phyloP scores from a whole-genome alignment of 2,329 filamentous ascomycete genomes.

The Reticulascus tulasneorum region DNA sequence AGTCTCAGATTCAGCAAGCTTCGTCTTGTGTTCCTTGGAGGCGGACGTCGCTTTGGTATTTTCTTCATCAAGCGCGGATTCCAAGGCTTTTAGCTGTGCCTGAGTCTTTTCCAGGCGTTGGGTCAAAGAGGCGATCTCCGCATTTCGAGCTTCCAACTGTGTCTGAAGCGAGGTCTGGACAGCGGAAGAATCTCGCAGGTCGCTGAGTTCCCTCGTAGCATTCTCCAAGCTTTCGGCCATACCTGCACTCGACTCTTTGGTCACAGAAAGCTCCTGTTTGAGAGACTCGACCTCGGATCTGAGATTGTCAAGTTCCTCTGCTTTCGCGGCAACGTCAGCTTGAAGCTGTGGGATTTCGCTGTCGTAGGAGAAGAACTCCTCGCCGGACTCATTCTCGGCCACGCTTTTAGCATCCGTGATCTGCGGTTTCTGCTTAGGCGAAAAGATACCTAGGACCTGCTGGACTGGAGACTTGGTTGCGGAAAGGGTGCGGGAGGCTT shows the following conservation, averaged over 20 bases:
- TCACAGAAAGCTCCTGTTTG: conserved; percentile 65
- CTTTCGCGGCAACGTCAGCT: conserved; percentile 65
- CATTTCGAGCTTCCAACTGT: conserved; percentile 43
- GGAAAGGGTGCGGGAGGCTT: conserved; percentile 19
- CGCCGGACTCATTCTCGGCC: conserved; percentile 34
- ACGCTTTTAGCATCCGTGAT: conserved; percentile 22
- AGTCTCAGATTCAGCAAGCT: conserved; percentile 20
- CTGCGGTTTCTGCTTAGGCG: conserved; percentile 39
- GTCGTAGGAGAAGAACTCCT: conserved; percentile 91
- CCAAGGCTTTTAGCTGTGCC: conserved; percentile 39
- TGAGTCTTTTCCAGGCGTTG: conserved; percentile 42
- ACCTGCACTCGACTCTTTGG: conserved; percentile 66
- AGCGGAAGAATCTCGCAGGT: conserved; percentile 36
- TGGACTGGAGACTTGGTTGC: conserved; percentile 42
- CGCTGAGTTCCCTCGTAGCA: conserved; percentile 59
- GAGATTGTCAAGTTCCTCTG: conserved; percentile 67
- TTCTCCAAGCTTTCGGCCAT: conserved; percentile 65
- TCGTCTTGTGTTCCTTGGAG: conserved; percentile 20
- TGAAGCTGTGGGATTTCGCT: conserved; percentile 81
- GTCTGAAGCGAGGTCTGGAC: conserved; percentile 43
- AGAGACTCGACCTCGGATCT: conserved; percentile 65
- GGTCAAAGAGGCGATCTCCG: conserved; percentile 46
- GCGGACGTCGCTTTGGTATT: conserved; percentile 21
- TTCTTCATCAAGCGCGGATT: conserved; percentile 27
- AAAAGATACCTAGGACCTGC: conserved; percentile 46